phyloP scores from a whole-genome alignment of 192 early-diverging fungal species.

The Entophlyctis helioformis region DNA sequence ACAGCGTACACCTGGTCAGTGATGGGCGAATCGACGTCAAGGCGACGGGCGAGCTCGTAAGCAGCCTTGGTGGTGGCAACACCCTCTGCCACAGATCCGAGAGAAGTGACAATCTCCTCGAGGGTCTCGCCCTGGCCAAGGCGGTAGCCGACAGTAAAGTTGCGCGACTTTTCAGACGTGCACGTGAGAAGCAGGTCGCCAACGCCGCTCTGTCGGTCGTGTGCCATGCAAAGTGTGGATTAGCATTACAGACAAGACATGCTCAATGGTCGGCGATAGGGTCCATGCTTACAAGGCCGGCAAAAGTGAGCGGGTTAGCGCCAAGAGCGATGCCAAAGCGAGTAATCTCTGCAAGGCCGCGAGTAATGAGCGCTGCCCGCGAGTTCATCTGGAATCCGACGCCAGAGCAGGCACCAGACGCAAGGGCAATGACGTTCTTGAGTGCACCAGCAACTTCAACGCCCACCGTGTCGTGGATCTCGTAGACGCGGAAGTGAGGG shows the following conservation, averaged over 20 bases:
- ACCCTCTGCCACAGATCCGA: slow-evolving; percentile 39
- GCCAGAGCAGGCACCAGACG: slow-evolving; percentile 30
- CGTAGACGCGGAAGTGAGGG: slow-evolving; percentile 37
- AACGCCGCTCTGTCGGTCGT: slow-evolving; percentile 25
- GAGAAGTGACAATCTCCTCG: slow-evolving; percentile 23
- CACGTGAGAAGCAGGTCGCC: slow-evolving; percentile 34
- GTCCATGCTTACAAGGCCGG: slow-evolving; percentile 14
- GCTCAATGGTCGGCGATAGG: no score
- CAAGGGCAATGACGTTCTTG: slow-evolving; percentile 43
- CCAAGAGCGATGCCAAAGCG: slow-evolving; percentile 31
- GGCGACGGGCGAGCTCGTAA: slow-evolving; percentile 22
- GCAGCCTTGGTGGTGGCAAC: slow-evolving; percentile 35
- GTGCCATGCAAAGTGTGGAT: no score
- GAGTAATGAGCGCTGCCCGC: slow-evolving; percentile 36
- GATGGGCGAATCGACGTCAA: slow-evolving; percentile 28
- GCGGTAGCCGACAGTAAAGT: slow-evolving; percentile 38
- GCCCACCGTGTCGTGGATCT: slow-evolving; percentile 25
- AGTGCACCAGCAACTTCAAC: slow-evolving; percentile 37
- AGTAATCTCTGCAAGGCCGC: slow-evolving; percentile 33
- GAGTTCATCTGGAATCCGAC: slow-evolving; percentile 36
- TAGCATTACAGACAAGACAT: no score
- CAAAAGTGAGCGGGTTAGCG: slow-evolving; percentile 37
- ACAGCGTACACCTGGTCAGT: slow-evolving; percentile 27
- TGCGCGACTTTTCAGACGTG: slow-evolving; percentile 36
- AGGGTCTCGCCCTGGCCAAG: slow-evolving; percentile 34